phyloP scores from a whole-genome alignment of 164 flowering plant species.

The Nymphaea colorata region DNA sequence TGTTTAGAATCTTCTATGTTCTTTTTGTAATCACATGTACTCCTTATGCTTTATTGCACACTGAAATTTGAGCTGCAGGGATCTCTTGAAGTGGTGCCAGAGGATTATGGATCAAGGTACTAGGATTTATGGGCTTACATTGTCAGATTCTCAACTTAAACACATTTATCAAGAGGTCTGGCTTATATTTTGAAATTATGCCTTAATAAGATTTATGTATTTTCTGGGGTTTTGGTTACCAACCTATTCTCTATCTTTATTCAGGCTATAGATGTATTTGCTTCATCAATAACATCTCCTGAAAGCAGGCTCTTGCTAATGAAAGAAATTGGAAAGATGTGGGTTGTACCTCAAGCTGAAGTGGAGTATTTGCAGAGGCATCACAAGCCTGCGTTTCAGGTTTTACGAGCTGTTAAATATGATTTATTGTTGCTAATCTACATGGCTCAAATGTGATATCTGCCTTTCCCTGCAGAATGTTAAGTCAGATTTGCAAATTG shows the following conservation, averaged over 20 bases:
- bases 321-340: conserved; percentile 54
- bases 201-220: no score
- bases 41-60: no score
- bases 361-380: conserved; percentile 35
- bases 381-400: conserved; percentile 62
- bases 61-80: conserved; percentile 28
- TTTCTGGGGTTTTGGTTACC: no score
- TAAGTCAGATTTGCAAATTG: conserved; percentile 38
- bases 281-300: conserved; percentile 41
- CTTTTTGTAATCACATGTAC: no score
- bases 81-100: conserved; percentile 87
- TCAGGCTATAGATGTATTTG: conserved; percentile 91
- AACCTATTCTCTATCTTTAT: conserved; percentile 2
- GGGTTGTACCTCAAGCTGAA: conserved; percentile 34
- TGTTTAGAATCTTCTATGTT: no score
- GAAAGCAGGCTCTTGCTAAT: conserved; percentile 36
- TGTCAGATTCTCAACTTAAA: conserved; percentile 28
- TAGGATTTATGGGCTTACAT: conserved; percentile 18
- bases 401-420: conserved; percentile 6
- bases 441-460: not conserved
- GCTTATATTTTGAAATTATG: not conserved
- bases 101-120: conserved; percentile 44
- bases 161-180: conserved; percentile 67
- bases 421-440: not conserved
- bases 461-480: conserved; percentile 29